Evolutionary conservation across 352 stramenopile genomes (phyloP), one percentile per base, ranked within the genome.

Genomic region (Globisporangium emineosum): DNA sequence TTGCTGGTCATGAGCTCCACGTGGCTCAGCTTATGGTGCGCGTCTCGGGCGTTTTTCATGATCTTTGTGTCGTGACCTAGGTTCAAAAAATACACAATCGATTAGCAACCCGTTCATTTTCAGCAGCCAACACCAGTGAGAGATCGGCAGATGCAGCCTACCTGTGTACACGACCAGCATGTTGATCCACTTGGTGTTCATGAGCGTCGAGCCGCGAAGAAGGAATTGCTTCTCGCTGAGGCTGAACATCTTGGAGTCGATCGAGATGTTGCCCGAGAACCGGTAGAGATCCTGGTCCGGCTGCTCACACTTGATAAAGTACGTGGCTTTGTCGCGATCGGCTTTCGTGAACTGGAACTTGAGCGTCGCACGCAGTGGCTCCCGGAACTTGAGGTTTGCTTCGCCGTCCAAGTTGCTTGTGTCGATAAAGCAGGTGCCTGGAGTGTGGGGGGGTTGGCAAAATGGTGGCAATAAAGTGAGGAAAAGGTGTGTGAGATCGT

Each of bases 41-140:
- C 75, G n/a, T 77, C 77, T 8, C 84, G 83, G 8, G 83, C 86
- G 43, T 95, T 97, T 68, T 93, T 93, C 77, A 94, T 93, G 52
- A 97, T 79, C 66, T 97, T 97, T 6, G 90, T 95, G 53, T 98
- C 91, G 60, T 95, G 83, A 5, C 85, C 77, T 64, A 15, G 9
- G 49, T 8, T 9, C 15, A 45, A 45, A 33, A 29, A 15, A 17
- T 29, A 27, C 43, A 5, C 10, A 51, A 27, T 13, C 15, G 43
- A 57, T 12, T 3, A 45, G n/a, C 30, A 25, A 27, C 42, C 9
- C 17, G 66, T 33, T 8, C 53, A 47, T 43, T 10, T 62, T 6
- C 25, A 29, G 12, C 12, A 60, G 43, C 12, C 45, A 27, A 8
- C 33, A 30, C 13, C 45, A 62, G 10, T 19, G 9, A 33, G 25